These are phyloP conservation scores for Sinapis alba DNA, from an alignment of 441 rosid genomes.

Conservation along the genomic window DNA sequence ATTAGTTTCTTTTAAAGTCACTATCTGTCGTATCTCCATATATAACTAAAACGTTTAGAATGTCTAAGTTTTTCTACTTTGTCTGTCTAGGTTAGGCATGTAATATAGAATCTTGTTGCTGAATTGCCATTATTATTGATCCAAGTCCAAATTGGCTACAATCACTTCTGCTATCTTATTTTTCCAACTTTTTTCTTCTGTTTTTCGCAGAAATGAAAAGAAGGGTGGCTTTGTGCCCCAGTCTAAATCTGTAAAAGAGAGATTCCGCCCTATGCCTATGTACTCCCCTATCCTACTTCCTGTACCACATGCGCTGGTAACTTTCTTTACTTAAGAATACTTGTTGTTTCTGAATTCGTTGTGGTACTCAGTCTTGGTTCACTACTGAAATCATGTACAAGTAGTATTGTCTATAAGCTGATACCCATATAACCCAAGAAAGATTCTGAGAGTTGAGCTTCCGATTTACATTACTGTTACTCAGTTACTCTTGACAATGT, in stretches of 20 bases:
- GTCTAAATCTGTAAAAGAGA: conserved; percentile 66
- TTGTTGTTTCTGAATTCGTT: conserved; percentile 14
- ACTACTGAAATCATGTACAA: conserved; percentile 15
- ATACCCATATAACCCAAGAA: not conserved
- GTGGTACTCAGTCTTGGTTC: conserved; percentile 14
- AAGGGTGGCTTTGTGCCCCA: conserved; percentile 54
- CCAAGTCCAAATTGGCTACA: conserved; percentile 22
- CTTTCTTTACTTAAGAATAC: conserved; percentile 20
- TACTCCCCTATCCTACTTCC: conserved; percentile 89
- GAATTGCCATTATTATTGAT: conserved; percentile 17
- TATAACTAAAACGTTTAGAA: conserved; percentile 24
- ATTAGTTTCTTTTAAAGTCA: conserved; percentile 13
- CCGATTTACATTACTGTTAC: conserved; percentile 22
- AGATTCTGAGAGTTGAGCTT: conserved; percentile 7
- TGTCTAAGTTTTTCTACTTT: conserved; percentile 18
- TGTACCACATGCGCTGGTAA: conserved; percentile 93
- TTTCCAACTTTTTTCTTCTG: conserved; percentile 31
- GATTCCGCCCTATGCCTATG: conserved; percentile 94
- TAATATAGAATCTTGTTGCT: conserved; percentile 5
- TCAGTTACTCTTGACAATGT: conserved; percentile 21
- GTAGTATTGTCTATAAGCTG: conserved; percentile 8
- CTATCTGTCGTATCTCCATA: conserved; percentile 24
- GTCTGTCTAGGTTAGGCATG: conserved; percentile 10
- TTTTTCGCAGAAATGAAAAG: conserved; percentile 69
- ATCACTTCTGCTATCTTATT: conserved; percentile 2